A percentile compares a stretch with the other conserved stretches of the same genome.
Evolutionary conservation across 2,329 filamentous ascomycete genomes (phyloP).

Genomic region (Fusarium anguioides): DNA sequence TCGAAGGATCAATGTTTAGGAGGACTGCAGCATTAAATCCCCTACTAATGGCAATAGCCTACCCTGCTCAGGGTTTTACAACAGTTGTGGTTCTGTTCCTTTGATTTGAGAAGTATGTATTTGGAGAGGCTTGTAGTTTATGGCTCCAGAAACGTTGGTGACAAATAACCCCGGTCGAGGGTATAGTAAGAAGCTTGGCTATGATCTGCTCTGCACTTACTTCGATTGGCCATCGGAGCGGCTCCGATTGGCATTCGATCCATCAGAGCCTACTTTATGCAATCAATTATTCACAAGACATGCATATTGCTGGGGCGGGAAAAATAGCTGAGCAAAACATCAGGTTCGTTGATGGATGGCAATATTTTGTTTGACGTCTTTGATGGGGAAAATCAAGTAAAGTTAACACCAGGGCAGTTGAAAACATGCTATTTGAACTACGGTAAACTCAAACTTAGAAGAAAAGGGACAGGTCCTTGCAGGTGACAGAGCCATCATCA

Average conservation of each 20-base stretch:
- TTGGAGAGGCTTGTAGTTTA: neutral
- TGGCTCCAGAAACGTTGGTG: neutral
- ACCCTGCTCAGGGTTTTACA: neutral
- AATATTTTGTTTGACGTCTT: neutral
- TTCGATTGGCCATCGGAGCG: slow-evolving; percentile 5
- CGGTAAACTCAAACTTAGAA: neutral
- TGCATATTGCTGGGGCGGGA: neutral
- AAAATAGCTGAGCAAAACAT: neutral
- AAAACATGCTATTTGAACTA: neutral
- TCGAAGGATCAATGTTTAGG: neutral
- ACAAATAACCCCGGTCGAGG: neutral
- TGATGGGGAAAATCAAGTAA: neutral
- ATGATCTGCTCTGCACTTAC: slow-evolving; percentile 3
- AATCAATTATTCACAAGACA: slow-evolving; percentile 9
- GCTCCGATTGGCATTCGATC: neutral
- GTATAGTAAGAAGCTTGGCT: neutral
- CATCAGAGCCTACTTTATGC: slow-evolving; percentile 3
- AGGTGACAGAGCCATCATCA: neutral
- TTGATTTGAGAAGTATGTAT: neutral
- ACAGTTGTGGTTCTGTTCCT: neutral
- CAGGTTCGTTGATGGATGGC: neutral
- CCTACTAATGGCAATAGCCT: neutral
- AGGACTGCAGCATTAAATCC: neutral
- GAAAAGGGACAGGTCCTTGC: neutral
- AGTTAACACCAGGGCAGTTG: neutral